These are phyloP conservation scores for Rhynchospora pubera DNA, from an alignment of 176 grass and related monocot genomes.

Conservation along the genomic window DNA sequence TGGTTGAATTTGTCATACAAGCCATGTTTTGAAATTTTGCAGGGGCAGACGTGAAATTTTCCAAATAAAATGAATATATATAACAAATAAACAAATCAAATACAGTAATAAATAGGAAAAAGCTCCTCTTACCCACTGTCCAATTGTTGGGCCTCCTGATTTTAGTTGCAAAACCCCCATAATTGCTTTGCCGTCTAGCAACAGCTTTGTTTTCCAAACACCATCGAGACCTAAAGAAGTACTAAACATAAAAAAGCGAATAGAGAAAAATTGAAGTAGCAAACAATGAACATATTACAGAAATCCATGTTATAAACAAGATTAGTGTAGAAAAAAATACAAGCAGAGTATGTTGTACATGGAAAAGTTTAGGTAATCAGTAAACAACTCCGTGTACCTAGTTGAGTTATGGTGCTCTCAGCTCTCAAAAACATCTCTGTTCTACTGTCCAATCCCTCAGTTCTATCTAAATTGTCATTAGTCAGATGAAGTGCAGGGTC, in stretches of 20 bases:
- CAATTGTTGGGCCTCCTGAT: constrained; percentile 75
- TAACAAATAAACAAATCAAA: neutral
- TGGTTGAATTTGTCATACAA: neutral
- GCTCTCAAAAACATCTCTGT: constrained; percentile 41
- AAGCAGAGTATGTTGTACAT: neutral
- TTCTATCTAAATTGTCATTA: constrained; percentile 19
- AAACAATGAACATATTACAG: neutral
- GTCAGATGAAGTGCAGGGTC: constrained; percentile 22
- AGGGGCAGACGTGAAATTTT: too few species aligned
- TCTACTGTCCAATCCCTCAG: constrained; percentile 36
- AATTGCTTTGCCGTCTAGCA: constrained; percentile 88
- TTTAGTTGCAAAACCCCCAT: constrained; percentile 73
- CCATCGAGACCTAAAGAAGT: constrained; percentile 53
- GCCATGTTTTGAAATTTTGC: neutral
- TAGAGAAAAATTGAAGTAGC: neutral
- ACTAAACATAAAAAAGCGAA: neutral
- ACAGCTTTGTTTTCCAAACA: constrained; percentile 63
- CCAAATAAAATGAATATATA: neutral
- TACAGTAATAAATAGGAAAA: neutral
- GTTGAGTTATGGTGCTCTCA: constrained; percentile 44
- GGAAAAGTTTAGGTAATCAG: neutral
- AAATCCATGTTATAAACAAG: neutral
- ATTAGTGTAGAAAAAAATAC: neutral
- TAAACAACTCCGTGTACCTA: constrained; percentile 37
- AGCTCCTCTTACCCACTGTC: constrained; percentile 55